These are phyloP conservation scores for Botrytis galanthina DNA, from an alignment of 2,329 filamentous ascomycete genomes.

Conservation along the genomic window DNA sequence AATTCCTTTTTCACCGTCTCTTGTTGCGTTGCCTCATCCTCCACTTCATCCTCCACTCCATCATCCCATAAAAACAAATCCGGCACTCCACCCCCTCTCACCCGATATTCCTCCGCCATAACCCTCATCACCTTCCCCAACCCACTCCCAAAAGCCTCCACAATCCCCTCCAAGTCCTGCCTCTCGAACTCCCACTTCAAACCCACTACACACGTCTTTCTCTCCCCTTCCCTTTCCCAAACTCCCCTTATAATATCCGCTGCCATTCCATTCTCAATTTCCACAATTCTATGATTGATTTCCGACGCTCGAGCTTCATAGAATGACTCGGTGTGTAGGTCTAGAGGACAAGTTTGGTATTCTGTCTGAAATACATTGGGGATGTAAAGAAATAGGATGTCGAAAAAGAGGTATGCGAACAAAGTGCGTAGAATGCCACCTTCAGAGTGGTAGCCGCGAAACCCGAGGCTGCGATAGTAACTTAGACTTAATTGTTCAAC, in stretches of 20 bases:
- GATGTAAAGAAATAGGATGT: conserved; percentile 87
- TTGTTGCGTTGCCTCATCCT: background rate
- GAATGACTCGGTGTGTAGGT: conserved; percentile 91
- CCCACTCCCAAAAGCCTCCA: conserved; percentile 74
- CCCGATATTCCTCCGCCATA: conserved; percentile 90
- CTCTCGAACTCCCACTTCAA: conserved; percentile 86
- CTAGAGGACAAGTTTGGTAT: conserved; percentile 90
- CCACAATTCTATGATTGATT: conserved; percentile 81
- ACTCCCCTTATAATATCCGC: conserved; percentile 64
- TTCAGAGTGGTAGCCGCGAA: conserved; percentile 94
- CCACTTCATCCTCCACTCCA: background rate
- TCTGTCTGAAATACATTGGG: conserved; percentile 97
- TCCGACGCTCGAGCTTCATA: conserved; percentile 82
- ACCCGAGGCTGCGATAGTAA: conserved; percentile 74
- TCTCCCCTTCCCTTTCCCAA: conserved; percentile 65
- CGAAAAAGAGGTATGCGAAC: conserved; percentile 87
- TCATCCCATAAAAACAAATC: conserved; percentile 82
- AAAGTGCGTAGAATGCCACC: conserved; percentile 89
- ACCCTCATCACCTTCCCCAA: conserved; percentile 86
- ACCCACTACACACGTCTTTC: conserved; percentile 82
- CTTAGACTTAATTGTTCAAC: conserved; percentile 95
- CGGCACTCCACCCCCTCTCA: conserved; percentile 82
- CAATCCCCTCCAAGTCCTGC: conserved; percentile 76
- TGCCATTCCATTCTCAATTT: conserved; percentile 81
- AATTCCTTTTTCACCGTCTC: background rate